phyloP scores from a whole-genome alignment of 2,329 filamentous ascomycete species.

The Sphaerulina musiva region DNA sequence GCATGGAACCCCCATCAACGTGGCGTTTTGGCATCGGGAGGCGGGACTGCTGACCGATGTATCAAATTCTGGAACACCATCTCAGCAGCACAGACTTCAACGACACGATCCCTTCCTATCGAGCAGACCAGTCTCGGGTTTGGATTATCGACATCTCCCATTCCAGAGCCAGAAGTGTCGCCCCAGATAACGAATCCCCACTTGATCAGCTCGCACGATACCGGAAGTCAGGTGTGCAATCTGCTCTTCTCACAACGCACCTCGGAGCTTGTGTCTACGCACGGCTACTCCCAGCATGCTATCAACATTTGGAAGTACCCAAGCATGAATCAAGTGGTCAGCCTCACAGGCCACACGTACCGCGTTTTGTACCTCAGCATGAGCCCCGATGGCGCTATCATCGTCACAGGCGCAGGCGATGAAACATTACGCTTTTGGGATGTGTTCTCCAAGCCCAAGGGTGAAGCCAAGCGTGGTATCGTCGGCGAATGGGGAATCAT shows the following conservation, averaged over 20 bases:
- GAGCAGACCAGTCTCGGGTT: conserved; percentile 24
- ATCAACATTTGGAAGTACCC: conserved; percentile 99
- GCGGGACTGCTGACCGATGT: conserved; percentile 87
- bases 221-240: conserved; percentile 97
- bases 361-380: conserved; percentile 93
- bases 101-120: conserved; percentile 23
- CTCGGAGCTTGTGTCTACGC: conserved; percentile 93
- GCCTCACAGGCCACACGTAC: conserved; percentile 91
- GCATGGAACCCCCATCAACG: conserved; percentile 96
- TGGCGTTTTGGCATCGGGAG: conserved; percentile 87
- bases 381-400: conserved; percentile 88
- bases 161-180: conserved; percentile 27
- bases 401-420: conserved; percentile 93
- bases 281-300: conserved; percentile 96
- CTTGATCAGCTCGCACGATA: conserved; percentile 75
- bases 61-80: conserved; percentile 97
- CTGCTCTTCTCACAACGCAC: conserved; percentile 95
- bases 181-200: conserved; percentile 42
- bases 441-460: conserved; percentile 75
- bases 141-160: conserved; percentile 25
- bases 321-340: conserved; percentile 93
- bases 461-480: conserved; percentile 55
- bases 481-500: conserved; percentile 70
- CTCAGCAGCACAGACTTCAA: conserved; percentile 37
- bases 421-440: conserved; percentile 97